These are phyloP conservation scores for Spizellomyces punctatus DNA, from an alignment of 192 early-diverging fungal species.

Conservation along the genomic window DNA sequence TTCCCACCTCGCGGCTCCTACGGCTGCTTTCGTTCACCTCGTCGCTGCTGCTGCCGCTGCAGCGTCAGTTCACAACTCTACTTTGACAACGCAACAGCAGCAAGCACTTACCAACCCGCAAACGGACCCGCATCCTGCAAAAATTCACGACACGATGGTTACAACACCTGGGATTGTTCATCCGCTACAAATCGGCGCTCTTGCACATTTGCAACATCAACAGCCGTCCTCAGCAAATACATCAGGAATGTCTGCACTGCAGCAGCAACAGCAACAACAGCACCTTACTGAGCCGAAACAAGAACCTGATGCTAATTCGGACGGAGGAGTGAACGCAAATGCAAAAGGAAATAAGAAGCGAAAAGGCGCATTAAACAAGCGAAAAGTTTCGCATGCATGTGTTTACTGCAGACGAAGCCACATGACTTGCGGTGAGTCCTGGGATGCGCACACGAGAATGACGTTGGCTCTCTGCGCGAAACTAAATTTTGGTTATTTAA, in stretches of 20 bases:
- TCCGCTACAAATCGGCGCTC: background rate
- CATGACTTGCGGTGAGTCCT: slow-evolving; percentile 83
- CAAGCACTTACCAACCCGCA: background rate
- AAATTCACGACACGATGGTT: background rate
- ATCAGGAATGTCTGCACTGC: background rate
- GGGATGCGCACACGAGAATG: background rate
- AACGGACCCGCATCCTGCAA: background rate
- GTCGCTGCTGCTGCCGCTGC: slow-evolving; percentile 19
- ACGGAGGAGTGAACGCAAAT: background rate
- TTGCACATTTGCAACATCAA: background rate
- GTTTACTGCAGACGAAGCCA: slow-evolving; percentile 93
- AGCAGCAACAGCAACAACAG: slow-evolving; percentile 1
- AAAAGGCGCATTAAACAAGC: background rate
- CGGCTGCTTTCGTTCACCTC: slow-evolving; percentile 3
- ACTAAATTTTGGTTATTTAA: slow-evolving; percentile 7
- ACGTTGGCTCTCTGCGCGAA: background rate
- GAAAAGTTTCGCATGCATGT: slow-evolving; percentile 72
- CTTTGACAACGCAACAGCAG: background rate
- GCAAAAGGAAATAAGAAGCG: background rate
- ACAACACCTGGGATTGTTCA: background rate
- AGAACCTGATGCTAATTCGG: background rate
- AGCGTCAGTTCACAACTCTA: background rate
- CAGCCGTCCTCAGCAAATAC: background rate
- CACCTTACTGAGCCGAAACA: background rate
- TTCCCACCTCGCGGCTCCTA: too few relatives aligned